A percentile compares a stretch with the other conserved stretches of the same genome.
phyloP scores from a whole-genome alignment of 129 eudicot genomes.

The Flaveria trinervia region DNA sequence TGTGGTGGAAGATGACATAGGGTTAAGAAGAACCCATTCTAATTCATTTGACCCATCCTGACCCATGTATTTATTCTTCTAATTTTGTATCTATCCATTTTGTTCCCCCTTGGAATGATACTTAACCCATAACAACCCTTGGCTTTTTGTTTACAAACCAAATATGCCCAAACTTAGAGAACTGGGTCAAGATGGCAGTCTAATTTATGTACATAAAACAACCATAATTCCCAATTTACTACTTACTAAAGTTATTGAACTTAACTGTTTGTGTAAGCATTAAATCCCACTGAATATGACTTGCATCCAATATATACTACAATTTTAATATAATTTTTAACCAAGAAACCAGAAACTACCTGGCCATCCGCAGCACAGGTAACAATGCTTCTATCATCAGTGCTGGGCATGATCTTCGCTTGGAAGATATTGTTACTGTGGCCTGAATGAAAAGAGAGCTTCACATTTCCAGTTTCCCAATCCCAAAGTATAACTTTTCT shows the following conservation, averaged over 20 bases:
- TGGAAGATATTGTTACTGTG: slow-evolving; percentile 79
- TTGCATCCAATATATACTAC: neutral
- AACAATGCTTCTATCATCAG: slow-evolving; percentile 79
- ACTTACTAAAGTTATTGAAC: neutral
- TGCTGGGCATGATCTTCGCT: slow-evolving; percentile 85
- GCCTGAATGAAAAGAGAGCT: slow-evolving; percentile 75
- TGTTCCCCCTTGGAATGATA: too few species aligned
- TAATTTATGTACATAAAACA: neutral
- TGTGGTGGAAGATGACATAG: too few species aligned
- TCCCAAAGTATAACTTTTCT: slow-evolving; percentile 84
- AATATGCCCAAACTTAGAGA: too few species aligned
- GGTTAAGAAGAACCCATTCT: too few species aligned
- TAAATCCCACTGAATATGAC: neutral
- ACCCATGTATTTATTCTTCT: too few species aligned
- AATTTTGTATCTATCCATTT: too few species aligned
- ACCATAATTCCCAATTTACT: neutral
- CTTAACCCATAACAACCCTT: too few species aligned
- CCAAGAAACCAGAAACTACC: slow-evolving; percentile 39
- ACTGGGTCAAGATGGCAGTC: too few species aligned
- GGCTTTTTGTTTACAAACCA: too few species aligned
- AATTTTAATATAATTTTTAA: neutral
- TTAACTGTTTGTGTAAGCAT: neutral
- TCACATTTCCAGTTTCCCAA: slow-evolving; percentile 71
- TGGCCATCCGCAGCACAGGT: slow-evolving; percentile 98
- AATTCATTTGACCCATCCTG: too few species aligned